Conservation (phyloP, 176 grass and related monocot genomes). For the Rhynchospora breviuscula region DNA sequence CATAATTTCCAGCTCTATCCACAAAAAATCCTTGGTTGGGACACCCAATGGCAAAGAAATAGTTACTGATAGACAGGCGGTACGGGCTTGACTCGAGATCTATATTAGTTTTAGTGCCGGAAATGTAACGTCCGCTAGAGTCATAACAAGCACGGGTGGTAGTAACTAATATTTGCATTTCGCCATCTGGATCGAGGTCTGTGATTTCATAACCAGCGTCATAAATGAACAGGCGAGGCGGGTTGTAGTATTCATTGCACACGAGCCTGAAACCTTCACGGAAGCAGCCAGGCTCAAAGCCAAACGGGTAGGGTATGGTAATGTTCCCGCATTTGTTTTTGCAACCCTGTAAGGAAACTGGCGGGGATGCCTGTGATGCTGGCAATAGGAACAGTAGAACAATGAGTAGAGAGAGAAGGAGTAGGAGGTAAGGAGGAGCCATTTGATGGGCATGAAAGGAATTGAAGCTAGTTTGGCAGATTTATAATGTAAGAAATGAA, state of each 20-base stretch:
- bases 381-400: background rate
- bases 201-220: background rate
- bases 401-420: background rate
- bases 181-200: constrained; percentile 17
- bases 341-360: constrained; percentile 31
- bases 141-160: constrained; percentile 31
- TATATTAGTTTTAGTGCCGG: background rate
- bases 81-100: background rate
- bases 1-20: background rate
- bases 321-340: constrained; percentile 38
- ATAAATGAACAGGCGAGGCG: constrained; percentile 26
- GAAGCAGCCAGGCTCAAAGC: constrained; percentile 37
- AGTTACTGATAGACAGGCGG: constrained; percentile 30
- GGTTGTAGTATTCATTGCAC: constrained; percentile 23
- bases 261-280: constrained; percentile 18
- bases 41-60: constrained; percentile 28
- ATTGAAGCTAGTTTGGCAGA: background rate
- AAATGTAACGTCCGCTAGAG: background rate
- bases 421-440: background rate
- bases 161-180: background rate
- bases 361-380: background rate
- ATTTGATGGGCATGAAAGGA: background rate
- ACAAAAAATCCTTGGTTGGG: constrained; percentile 32
- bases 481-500: background rate
- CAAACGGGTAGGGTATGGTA: constrained; percentile 52